Conservation (phyloP, 306 rosid species). For the Quercus bicolor region DNA sequence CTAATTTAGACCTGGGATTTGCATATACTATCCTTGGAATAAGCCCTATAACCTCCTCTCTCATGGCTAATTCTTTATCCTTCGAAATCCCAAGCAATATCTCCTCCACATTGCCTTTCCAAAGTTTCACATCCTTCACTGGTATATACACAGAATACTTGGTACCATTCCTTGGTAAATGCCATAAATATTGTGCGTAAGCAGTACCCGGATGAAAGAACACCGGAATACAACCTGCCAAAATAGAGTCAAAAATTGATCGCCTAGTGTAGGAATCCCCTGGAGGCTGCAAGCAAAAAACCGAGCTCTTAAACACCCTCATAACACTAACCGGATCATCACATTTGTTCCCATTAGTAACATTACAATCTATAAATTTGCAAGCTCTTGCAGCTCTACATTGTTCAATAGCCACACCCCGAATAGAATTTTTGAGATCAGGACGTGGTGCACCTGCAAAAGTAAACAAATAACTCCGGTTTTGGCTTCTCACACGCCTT, state of each 20-base stretch:
- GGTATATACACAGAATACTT: conserved; percentile 71
- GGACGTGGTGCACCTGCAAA: conserved; percentile 86
- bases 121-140: conserved; percentile 48
- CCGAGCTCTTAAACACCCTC: conserved; percentile 53
- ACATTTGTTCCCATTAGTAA: conserved; percentile 47
- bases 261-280: conserved; percentile 92
- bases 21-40: conserved; percentile 69
- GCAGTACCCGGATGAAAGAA: conserved; percentile 90
- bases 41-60: conserved; percentile 70
- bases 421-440: conserved; percentile 44
- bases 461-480: conserved; percentile 52
- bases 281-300: conserved; percentile 78
- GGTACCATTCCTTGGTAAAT: conserved; percentile 55
- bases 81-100: conserved; percentile 48
- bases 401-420: conserved; percentile 63
- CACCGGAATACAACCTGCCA: conserved; percentile 88
- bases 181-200: conserved; percentile 80
- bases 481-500: conserved; percentile 32
- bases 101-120: conserved; percentile 53
- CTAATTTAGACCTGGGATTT: conserved; percentile 50
- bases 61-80: conserved; percentile 51
- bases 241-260: conserved; percentile 75
- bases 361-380: conserved; percentile 59
- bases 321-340: conserved; percentile 55
- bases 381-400: conserved; percentile 49